Base-by-base conservation (phyloP, 257 asterid genomes). In the Datura wrightii region DNA sequence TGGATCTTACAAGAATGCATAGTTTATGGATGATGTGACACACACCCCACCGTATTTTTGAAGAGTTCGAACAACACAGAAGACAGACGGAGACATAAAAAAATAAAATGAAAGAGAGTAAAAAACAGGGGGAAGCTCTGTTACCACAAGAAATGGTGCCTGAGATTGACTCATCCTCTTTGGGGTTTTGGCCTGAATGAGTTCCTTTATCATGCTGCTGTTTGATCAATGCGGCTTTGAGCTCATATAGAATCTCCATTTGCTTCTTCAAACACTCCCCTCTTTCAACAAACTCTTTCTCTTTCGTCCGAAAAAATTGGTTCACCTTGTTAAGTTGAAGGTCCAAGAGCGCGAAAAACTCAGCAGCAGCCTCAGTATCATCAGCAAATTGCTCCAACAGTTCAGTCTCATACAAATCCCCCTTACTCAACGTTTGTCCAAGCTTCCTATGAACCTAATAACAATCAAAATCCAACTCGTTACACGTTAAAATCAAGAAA, bases 241-340 rank as follows among this genome's bases (percentile, higher is more conserved):
- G 95, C 83, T 94, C 93, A 41, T 88, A 39, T 50, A 96, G 99
- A 42, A 94, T 89, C 86, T 94, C 96, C 94, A 94, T 86, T 88
- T 96, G 99, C 34, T 92, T 91, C 92, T 87, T 92, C 92, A 96
- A 83, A 10, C 91, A 90, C 8, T 93, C 94, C 0, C 96, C 98
- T 52, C 98, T 89, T 48, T 94, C 99, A 13, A 93, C 86, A 78
- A 94, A 93, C 91, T 96, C 99, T n/a, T 85, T 91, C 86, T 96
- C 98, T 79, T 94, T 96, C 2, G 89, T 86, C 62, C 87, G 88
- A 42, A 88, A 96, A 83, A 96, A 96, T 54, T 92, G 93, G 86
- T 94, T 96, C 89, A 96, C 99, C 88, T 96, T 96, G 88, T 94
- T 96, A 8, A 96, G 97, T 86, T 96, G 99, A 41, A 81, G 87